These are phyloP conservation scores for Cladobotryum mycophilum DNA, from an alignment of 2,329 filamentous ascomycete genomes.

Conservation along the genomic window DNA sequence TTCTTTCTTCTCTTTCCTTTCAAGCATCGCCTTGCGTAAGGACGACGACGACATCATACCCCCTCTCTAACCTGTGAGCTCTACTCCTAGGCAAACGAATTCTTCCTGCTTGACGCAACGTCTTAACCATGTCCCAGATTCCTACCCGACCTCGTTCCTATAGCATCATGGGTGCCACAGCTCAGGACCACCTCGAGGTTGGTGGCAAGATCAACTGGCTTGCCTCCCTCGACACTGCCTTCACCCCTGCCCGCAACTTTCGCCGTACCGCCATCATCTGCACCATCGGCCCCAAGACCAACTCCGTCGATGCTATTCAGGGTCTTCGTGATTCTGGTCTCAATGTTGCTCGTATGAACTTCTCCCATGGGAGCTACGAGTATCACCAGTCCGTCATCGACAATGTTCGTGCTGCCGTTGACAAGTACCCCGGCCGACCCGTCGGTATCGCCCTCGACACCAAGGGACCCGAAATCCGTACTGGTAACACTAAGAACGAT, in stretches of 20 bases:
- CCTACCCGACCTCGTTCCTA: slow-evolving; percentile 26
- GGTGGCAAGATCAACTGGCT: slow-evolving; percentile 64
- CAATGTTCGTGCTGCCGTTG: slow-evolving; percentile 84
- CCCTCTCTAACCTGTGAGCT: slow-evolving; percentile 1
- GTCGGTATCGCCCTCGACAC: slow-evolving; percentile 88
- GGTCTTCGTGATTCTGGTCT: slow-evolving; percentile 82
- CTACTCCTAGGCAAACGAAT: neutral
- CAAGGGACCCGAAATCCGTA: slow-evolving; percentile 58
- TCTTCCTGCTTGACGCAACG: neutral
- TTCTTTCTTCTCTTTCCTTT: neutral
- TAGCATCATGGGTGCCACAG: slow-evolving; percentile 53
- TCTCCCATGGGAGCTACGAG: slow-evolving; percentile 74
- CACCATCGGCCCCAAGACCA: slow-evolving; percentile 98
- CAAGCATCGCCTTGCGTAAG: neutral
- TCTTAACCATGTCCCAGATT: slow-evolving; percentile 26
- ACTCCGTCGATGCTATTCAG: slow-evolving; percentile 96
- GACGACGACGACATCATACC: neutral
- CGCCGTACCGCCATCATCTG: slow-evolving; percentile 97
- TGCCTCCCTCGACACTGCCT: slow-evolving; percentile 76
- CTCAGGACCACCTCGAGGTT: slow-evolving; percentile 79
- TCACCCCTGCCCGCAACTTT: slow-evolving; percentile 80
- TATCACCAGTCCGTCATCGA: slow-evolving; percentile 99
- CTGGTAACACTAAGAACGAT: slow-evolving; percentile 68
- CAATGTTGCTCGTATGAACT: slow-evolving; percentile 99
- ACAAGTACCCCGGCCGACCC: slow-evolving; percentile 69